Conservation (phyloP, 495 filamentous ascomycete species). For the Chlorociboria aeruginascens region DNA sequence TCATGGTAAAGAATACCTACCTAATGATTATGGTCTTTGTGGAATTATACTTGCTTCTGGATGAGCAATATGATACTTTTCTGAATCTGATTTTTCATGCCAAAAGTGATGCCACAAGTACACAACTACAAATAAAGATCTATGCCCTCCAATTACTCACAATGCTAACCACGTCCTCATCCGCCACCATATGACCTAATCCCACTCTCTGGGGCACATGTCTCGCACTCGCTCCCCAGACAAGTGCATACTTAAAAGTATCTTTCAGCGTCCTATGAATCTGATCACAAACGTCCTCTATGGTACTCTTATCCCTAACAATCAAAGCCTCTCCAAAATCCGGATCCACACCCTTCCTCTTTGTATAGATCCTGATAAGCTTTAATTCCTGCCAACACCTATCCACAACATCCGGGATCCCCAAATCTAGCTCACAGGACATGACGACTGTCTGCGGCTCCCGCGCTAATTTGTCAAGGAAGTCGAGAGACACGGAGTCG, state of each 20-base stretch:
- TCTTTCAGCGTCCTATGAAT: conserved; percentile 94
- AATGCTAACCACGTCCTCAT: conserved; percentile 97
- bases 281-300: conserved; percentile 96
- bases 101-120: too few relatives aligned
- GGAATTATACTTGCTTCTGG: too few relatives aligned
- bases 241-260: conserved; percentile 95
- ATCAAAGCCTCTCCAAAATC: conserved; percentile 91
- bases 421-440: conserved; percentile 94
- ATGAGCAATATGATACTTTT: too few relatives aligned
- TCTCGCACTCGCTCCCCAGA: conserved; percentile 92
- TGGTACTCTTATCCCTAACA: conserved; percentile 71
- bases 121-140: not conserved
- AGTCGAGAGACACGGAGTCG: conserved; percentile 87
- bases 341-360: conserved; percentile 85
- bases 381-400: conserved; percentile 90
- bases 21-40: too few relatives aligned
- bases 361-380: conserved; percentile 90
- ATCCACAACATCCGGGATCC: conserved; percentile 92
- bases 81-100: too few relatives aligned
- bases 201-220: conserved; percentile 94
- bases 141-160: conserved; percentile 63
- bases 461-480: conserved; percentile 80
- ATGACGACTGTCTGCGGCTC: conserved; percentile 94
- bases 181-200: conserved; percentile 70
- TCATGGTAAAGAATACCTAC: too few relatives aligned